Base-by-base conservation (phyloP, 495 filamentous ascomycete species). In the Aspergillus wentii region DNA sequence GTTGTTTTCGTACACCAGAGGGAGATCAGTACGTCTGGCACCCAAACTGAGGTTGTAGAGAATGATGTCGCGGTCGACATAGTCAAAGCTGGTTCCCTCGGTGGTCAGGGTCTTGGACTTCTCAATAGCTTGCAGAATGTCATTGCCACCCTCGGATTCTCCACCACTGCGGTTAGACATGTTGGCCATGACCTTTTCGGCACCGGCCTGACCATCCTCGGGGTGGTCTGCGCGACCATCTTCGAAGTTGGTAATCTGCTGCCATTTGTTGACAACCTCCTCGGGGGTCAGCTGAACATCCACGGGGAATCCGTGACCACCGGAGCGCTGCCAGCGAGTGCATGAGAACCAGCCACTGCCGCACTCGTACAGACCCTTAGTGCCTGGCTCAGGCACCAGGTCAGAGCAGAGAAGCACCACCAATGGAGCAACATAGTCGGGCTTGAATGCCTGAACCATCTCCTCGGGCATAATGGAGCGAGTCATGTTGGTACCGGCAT, bases 391-490 rank as follows among this genome's bases (percentile, higher is more conserved):
- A 18, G 91, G 91, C 16, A 85, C 72, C 56, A 86, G 86, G 66
- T 98, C 92, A 38, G 87, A 92, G 71, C 78, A 84, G 28, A 98
- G 82, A 21, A 88, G 79, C 18, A 85, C 83, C 32, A 98, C 91
- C 27, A 96, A 61, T 31, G 92, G 92, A 30, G 92, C 92, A 63
- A 98, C 90, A 60, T 97, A 96, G 51, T 96, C 92, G 30, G 92
- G 92, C 82, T 98, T 98, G 79, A 98, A 95, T 23, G 92, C 94
- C 72, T 96, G 91, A 29, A 98, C 89, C 72, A 97, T 82, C 68
- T 97, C 92, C 57, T 96, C 88, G 25, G 92, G 94, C 69, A 98
- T 83, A 68, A 98, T 88, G 38, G 86, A 90, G 40, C 82, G 75
- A 43, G 92, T 98, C 87, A 98, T 94, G 55, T 85, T 83, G 25